These are phyloP conservation scores for Halenospora varia DNA, from an alignment of 495 filamentous ascomycete species.

Conservation along the genomic window DNA sequence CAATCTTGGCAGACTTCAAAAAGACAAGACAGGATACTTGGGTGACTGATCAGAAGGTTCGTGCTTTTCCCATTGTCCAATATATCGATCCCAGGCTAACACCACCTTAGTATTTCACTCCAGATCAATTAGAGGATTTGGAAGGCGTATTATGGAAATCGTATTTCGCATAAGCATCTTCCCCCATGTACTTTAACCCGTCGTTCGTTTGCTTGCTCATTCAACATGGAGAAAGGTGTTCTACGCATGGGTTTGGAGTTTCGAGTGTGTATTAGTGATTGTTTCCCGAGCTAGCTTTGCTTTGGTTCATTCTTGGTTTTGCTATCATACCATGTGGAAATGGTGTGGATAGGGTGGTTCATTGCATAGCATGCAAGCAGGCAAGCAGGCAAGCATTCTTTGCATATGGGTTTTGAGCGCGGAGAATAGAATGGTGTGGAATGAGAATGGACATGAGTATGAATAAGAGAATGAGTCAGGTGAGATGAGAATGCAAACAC, in stretches of 20 bases:
- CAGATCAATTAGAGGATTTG: constrained; percentile 90
- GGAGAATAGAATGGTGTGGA: neutral
- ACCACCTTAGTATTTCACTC: constrained; percentile 70
- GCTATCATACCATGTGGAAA: neutral
- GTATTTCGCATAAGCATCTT: constrained; percentile 77
- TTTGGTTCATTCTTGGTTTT: neutral
- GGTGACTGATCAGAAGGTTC: constrained; percentile 94
- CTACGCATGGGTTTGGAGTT: neutral
- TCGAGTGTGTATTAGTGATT: neutral
- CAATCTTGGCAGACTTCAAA: constrained; percentile 94
- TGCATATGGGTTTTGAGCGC: neutral
- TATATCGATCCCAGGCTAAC: neutral
- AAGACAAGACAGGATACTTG: constrained; percentile 99
- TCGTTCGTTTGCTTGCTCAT: neutral
- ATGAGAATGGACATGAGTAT: neutral
- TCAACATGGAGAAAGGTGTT: constrained; percentile 2
- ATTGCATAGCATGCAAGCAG: neutral
- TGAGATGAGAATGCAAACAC: too few relatives aligned
- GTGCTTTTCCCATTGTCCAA: constrained; percentile 10
- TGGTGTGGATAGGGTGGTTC: neutral
- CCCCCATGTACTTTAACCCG: neutral
- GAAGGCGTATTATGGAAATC: constrained; percentile 99
- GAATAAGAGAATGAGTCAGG: too few relatives aligned
- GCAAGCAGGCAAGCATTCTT: neutral
- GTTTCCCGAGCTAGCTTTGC: neutral